Conservation (phyloP, 306 rosid species). For the Trifolium fragiferum region DNA sequence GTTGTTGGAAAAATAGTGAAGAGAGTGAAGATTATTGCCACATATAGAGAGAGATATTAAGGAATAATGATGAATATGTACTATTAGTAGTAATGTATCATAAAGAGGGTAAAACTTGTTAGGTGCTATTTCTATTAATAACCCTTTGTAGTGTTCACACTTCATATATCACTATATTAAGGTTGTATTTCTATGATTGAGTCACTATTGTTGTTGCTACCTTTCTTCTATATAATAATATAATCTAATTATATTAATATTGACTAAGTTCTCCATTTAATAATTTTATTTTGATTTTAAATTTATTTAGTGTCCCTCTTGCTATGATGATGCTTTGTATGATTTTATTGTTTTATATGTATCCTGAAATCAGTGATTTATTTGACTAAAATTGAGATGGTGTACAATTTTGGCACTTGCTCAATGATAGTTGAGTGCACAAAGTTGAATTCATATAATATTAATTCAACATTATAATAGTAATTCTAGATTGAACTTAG, state of each 20-base stretch:
- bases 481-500: conserved; percentile 20
- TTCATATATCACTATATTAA: conserved; percentile 11
- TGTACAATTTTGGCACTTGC: conserved; percentile 44
- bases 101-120: conserved; percentile 35
- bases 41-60: not conserved
- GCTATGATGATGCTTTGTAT: not conserved
- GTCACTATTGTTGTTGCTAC: conserved; percentile 3
- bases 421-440: conserved; percentile 30
- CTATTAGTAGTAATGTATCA: conserved; percentile 5
- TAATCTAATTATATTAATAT: conserved; percentile 5
- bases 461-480: conserved; percentile 32
- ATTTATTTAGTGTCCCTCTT: not conserved
- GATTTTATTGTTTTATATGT: not conserved
- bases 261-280: not conserved
- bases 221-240: not conserved
- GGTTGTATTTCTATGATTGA: conserved; percentile 11
- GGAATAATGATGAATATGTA: conserved; percentile 44
- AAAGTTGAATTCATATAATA: conserved; percentile 29
- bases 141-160: conserved; percentile 32
- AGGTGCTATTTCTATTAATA: conserved; percentile 42
- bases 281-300: not conserved
- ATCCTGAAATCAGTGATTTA: not conserved
- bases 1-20: conserved; percentile 3
- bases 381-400: conserved; percentile 35
- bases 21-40: not conserved